Base-by-base conservation (phyloP, 371 early-diverging fungal species). In the Rhizopus microsporus region DNA sequence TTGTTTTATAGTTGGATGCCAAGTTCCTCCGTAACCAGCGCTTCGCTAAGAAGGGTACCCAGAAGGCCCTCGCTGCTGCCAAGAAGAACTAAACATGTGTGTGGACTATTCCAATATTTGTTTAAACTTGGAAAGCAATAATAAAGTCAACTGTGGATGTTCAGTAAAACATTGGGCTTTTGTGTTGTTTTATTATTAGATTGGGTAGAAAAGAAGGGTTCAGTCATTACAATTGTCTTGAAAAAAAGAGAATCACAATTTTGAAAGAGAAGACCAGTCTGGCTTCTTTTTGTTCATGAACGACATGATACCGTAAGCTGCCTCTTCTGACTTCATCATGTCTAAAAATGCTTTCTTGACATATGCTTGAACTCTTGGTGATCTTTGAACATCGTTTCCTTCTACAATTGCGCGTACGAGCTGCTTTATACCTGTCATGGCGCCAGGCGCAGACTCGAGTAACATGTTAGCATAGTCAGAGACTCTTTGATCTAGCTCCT, bases 11-110 rank as follows among this genome's bases (percentile, higher is more conserved):
- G 86, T 83, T 94, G 56, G 93, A 93, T 87, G 90, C 95, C 82
- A 97, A 97, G 91, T 97, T 97, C 91, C 74, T 93, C 74, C 93
- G 97, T 74, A 98, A 98, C 93, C 96, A 96, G 84, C 93, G 96
- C 68, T 95, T 88, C 81, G 98, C 96, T 73, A 93, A 91, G 89
- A 87, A 88, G 78, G 96, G 80, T 59, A 80, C 75, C 53, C 57
- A 65, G 42, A 68, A 70, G 69, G 75, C 74, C 60, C 62, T 71
- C 62, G 84, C 65, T 43, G 66, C 59, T 47, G 59, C 59, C 43
- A 29, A 6, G 55, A 64, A 80, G 65, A 93, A 79, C 91, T 94
- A 96, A 55, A 80, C 77, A 13, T 94, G 92, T 82, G 4, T 35
- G 13, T 48, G 13, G 15, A 13, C 16, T 37, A 10, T 7, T 5